These are phyloP conservation scores for Candida tibetensis DNA, from an alignment of 805 yeast genomes.

Conservation along the genomic window DNA sequence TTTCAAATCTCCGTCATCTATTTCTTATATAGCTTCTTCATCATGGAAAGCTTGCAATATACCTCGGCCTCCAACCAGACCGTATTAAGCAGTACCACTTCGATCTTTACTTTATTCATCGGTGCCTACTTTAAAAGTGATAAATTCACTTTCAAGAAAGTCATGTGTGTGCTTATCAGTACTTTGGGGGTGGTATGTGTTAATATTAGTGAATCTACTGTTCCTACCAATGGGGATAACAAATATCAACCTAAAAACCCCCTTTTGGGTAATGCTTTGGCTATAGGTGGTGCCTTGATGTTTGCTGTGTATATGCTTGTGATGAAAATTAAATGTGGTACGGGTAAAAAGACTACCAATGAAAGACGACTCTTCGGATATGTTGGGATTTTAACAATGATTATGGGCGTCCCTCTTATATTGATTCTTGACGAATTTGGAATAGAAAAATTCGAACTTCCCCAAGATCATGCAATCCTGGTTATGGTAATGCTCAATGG, in stretches of 20 bases:
- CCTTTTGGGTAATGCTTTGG: conserved; percentile 43
- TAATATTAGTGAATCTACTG: conserved; percentile 31
- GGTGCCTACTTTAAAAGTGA: conserved; percentile 44
- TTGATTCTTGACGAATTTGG: conserved; percentile 33
- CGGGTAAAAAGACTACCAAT: conserved; percentile 41
- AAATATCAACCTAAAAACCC: conserved; percentile 37
- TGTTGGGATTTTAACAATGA: conserved; percentile 44
- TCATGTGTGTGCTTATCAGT: conserved; percentile 43
- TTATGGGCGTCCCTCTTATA: conserved; percentile 40
- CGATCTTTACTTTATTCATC: conserved; percentile 47
- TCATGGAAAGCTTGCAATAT: conserved; percentile 42
- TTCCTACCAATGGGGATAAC: conserved; percentile 19
- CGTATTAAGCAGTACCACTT: conserved; percentile 49
- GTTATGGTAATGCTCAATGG: conserved; percentile 41
- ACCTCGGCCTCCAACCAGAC: conserved; percentile 56
- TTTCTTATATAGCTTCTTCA: conserved; percentile 38
- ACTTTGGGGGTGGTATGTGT: conserved; percentile 46
- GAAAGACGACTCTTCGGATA: conserved; percentile 48
- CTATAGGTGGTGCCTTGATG: conserved; percentile 44
- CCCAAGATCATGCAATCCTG: conserved; percentile 33
- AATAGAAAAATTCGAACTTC: conserved; percentile 41
- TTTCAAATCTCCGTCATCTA: conserved; percentile 42
- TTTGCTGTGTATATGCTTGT: conserved; percentile 46
- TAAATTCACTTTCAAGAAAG: conserved; percentile 37
- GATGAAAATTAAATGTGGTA: conserved; percentile 45